These are phyloP conservation scores for Fraxinus baroniana DNA, from an alignment of 305 asterid genomes.

Conservation along the genomic window DNA sequence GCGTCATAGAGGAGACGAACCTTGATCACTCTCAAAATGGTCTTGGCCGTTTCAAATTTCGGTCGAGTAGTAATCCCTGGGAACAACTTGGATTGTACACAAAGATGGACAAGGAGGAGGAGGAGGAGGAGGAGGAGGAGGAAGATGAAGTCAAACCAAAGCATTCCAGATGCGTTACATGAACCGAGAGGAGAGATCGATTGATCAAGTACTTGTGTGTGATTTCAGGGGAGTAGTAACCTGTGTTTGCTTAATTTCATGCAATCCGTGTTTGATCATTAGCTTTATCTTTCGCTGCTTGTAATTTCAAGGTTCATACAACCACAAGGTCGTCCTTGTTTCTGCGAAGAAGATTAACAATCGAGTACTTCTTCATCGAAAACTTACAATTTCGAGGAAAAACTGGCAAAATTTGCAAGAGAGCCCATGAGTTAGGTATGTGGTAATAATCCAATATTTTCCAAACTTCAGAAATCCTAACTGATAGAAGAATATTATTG, in stretches of 20 bases:
- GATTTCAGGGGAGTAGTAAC: not conserved
- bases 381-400: not conserved
- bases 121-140: constrained; percentile 80
- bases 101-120: constrained; percentile 69
- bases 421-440: not conserved
- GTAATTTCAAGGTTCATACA: not conserved
- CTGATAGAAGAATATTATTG: not conserved
- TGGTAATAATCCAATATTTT: not conserved
- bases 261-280: not conserved
- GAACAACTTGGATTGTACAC: constrained; percentile 75
- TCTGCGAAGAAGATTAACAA: not conserved
- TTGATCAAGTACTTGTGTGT: constrained; percentile 23
- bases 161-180: constrained; percentile 31
- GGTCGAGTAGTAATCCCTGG: constrained; percentile 47
- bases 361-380: not conserved
- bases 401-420: not conserved
- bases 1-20: constrained; percentile 26
- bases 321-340: not conserved
- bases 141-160: constrained; percentile 53
- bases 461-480: not conserved
- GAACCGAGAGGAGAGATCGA: constrained; percentile 67
- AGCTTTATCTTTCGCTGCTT: not conserved
- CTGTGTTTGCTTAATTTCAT: not conserved
- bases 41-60: not conserved
- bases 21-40: not conserved